Base-by-base conservation (phyloP, 1,139 yeast species). In the Candida sp. region DNA sequence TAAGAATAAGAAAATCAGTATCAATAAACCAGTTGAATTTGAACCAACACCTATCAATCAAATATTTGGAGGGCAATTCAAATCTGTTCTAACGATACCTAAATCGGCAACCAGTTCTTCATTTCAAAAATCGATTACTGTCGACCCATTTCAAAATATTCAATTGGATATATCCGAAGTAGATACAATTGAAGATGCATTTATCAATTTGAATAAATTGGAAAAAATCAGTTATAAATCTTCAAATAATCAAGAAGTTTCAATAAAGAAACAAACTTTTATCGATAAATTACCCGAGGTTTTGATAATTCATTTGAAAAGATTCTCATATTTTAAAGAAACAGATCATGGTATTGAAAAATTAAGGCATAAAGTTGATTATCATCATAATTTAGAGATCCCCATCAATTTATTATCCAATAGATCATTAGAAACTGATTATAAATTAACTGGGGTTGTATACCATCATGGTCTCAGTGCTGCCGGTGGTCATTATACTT, bases 401-500 rank as follows among this genome's bases (percentile, higher is more conserved):
- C 89, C 91, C 3, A 51, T 56, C 11, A 81, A 76, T 39, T 70
- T 82, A 39, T 67, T 82, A 23, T 77, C 87, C 0, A 63, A 55
- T 62, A 45, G 61, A 57, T 45, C 59, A 52, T 27, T 25, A 15
- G 48, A 53, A 39, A 54, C 53, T 41, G 53, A 60, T 32, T 93
- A 89, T 63, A 73, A 74, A 57, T 73, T 95, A 50, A 79, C 77
- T 39, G 97, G 96, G 21, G 96, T 91, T 33, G 95, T 93, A 21
- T 93, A 93, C 63, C 99, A 93, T 63, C 98, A 93, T 63, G 99
- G 99, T 19, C 69, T 81, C 41, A 80, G 90, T 43, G 87, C 97
- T 0, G 93, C 89, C 52, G 95, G 95, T 35, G 99, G 99, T 3
- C 99, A 93, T 63, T 93, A 93, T 66, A 93, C 99, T 0, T 87